Conservation (phyloP, 306 rosid genomes). For the Carpinus fangiana region DNA sequence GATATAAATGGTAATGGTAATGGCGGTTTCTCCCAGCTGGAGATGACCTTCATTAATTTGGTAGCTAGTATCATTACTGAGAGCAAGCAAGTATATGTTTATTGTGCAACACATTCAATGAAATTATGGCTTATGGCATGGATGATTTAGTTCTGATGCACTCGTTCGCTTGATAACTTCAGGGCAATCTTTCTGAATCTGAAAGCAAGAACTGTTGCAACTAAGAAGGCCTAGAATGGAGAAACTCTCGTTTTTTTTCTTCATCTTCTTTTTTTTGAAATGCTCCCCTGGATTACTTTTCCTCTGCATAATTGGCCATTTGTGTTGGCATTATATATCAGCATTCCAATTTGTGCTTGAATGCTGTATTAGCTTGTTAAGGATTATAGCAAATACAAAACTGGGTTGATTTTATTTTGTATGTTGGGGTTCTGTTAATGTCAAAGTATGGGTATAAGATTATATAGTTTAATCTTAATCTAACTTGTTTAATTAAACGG, state of each 20-base stretch:
- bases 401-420: neutral
- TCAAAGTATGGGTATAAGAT: too few relatives aligned
- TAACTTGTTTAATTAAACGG: too few relatives aligned
- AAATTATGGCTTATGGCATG: neutral
- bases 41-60: neutral
- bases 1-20: neutral
- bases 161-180: slow-evolving; percentile 30
- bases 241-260: neutral
- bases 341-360: neutral
- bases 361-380: neutral
- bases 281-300: neutral
- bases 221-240: slow-evolving; percentile 54
- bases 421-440: too few relatives aligned
- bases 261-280: neutral
- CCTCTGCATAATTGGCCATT: slow-evolving; percentile 4
- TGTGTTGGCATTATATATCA: neutral
- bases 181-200: slow-evolving; percentile 89
- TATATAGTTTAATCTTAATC: too few relatives aligned
- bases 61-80: neutral
- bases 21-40: neutral
- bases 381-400: neutral
- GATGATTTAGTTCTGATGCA: slow-evolving; percentile 14
- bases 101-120: neutral
- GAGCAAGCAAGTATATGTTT: neutral
- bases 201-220: slow-evolving; percentile 73